Conservation (phyloP, 1,139 yeast species). For the Casaregolazyma suthepensis region DNA sequence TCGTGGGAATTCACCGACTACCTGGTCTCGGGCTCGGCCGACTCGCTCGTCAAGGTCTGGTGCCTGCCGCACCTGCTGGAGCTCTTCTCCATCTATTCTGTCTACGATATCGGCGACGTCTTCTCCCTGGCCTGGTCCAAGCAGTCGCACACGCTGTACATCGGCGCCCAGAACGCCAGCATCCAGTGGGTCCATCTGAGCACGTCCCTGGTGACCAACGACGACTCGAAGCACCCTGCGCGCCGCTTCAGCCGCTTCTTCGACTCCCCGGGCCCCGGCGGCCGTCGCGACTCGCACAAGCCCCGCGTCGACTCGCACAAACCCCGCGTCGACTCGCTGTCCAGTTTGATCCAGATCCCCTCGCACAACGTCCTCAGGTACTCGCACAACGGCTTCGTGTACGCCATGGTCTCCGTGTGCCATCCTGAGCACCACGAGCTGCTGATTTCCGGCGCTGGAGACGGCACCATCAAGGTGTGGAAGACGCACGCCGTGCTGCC, state of each 20-base stretch:
- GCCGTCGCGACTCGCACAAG: slow-evolving; percentile 32
- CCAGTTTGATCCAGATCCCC: slow-evolving; percentile 52
- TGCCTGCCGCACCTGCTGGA: slow-evolving; percentile 38
- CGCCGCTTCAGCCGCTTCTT: slow-evolving; percentile 79
- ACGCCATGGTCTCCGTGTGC: slow-evolving; percentile 49
- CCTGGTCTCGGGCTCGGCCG: slow-evolving; percentile 84
- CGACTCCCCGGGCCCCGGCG: slow-evolving; percentile 86
- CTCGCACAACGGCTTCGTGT: slow-evolving; percentile 90
- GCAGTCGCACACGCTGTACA: slow-evolving; percentile 53
- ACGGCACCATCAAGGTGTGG: slow-evolving; percentile 82
- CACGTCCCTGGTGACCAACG: slow-evolving; percentile 25
- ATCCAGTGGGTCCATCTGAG: slow-evolving; percentile 54
- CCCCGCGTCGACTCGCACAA: slow-evolving; percentile 26
- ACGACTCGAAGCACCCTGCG: slow-evolving; percentile 58
- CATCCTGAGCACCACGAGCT: slow-evolving; percentile 34
- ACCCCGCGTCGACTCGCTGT: not conserved
- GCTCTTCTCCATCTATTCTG: slow-evolving; percentile 68
- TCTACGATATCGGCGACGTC: slow-evolving; percentile 88
- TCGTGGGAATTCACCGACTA: slow-evolving; percentile 40
- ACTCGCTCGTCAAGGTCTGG: slow-evolving; percentile 85
- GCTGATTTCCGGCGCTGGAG: slow-evolving; percentile 78
- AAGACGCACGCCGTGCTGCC: slow-evolving; percentile 1
- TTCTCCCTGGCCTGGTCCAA: slow-evolving; percentile 75
- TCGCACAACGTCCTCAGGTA: slow-evolving; percentile 60
- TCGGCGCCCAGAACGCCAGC: slow-evolving; percentile 91